Evolutionary conservation across 83 land plant genomes (phyloP).

Genomic region (Diphasiastrum complanatum): DNA sequence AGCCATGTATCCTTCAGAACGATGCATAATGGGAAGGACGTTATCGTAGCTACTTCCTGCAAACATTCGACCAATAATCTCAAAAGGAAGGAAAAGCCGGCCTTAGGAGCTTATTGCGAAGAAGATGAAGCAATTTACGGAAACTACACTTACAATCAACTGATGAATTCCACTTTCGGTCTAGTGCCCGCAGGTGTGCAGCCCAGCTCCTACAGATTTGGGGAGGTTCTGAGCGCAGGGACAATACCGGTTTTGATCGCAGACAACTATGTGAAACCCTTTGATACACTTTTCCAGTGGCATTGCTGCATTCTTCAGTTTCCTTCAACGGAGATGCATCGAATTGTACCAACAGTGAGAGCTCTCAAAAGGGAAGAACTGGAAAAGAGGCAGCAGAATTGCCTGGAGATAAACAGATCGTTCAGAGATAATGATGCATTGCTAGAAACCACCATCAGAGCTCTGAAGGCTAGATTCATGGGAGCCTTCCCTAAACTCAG

Average conservation of each 20-base stretch:
- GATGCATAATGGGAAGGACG: slow-evolving; percentile 34
- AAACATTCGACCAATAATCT: slow-evolving; percentile 25
- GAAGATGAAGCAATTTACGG: slow-evolving; percentile 21
- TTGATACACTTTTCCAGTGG: slow-evolving; percentile 30
- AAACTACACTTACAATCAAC: slow-evolving; percentile 13
- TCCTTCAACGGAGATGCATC: slow-evolving; percentile 28
- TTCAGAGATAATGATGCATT: slow-evolving; percentile 18
- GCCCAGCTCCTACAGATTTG: slow-evolving; percentile 34
- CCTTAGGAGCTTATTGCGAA: slow-evolving; percentile 25
- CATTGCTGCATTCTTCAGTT: slow-evolving; percentile 22
- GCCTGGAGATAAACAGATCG: slow-evolving; percentile 12
- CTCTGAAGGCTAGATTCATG: slow-evolving; percentile 24
- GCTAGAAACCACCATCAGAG: slow-evolving; percentile 2
- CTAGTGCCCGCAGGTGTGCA: slow-evolving; percentile 31
- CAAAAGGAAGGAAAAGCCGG: slow-evolving; percentile 17
- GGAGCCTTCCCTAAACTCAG: too few relatives aligned
- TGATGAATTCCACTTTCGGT: slow-evolving; percentile 41
- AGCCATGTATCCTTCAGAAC: slow-evolving; percentile 21
- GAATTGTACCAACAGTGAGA: slow-evolving; percentile 19
- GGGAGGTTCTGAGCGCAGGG: slow-evolving; percentile 39
- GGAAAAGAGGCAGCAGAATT: slow-evolving; percentile 18
- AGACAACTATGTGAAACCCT: slow-evolving; percentile 40
- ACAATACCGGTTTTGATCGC: slow-evolving; percentile 35
- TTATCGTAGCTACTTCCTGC: slow-evolving; percentile 32
- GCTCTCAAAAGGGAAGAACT: slow-evolving; percentile 17